Base-by-base conservation (phyloP, 768 basidiomycete species). In the Arthromyces matolae region DNA sequence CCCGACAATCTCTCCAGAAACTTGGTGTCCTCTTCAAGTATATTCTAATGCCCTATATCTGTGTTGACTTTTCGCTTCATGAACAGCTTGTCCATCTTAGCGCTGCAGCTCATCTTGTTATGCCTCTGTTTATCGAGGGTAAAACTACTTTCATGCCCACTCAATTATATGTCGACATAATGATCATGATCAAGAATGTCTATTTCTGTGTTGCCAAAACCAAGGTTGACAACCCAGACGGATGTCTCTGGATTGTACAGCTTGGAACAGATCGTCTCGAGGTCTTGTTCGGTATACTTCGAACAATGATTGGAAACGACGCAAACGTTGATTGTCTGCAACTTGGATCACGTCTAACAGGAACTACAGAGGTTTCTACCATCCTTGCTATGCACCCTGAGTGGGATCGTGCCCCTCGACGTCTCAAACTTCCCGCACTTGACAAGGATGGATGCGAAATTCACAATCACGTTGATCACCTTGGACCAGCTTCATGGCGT, bases 181-280 rank as follows among this genome's bases (percentile, higher is more conserved):
- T 61, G 58, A 48, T 64, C 2, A 69, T 68, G 65, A 60, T 72
- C 50, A 73, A 70, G 56, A 72, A 71, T 47, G 60, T 49, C 0
- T 67, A 48, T 38, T 70, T 71, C 45, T 72, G 69, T 40, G 60
- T 72, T 13, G 70, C 64, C 1, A 73, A 71, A 45, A 49, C 60
- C 7, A 67, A 72, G 37, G 51, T 64, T 8, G 58, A 71, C 35
- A 43, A 63, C 47, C 64, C 67, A 0, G 45, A 63, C 35, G 55
- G 60, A 1, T 28, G 56, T 41, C 70, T 73, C 45, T 71, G 50
- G 36, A 23, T 72, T 7, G 64, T 68, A 5, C 60, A 71, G 0
- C 52, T 72, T 5, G 71, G 72, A 13, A 72, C 70, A 0, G 66
- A 73, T 50, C 55, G 63, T 0, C 59, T 71, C 0, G 67, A 73